These are phyloP conservation scores for Aphanomyces cochlioides DNA, from an alignment of 352 stramenopile species.

Conservation along the genomic window DNA sequence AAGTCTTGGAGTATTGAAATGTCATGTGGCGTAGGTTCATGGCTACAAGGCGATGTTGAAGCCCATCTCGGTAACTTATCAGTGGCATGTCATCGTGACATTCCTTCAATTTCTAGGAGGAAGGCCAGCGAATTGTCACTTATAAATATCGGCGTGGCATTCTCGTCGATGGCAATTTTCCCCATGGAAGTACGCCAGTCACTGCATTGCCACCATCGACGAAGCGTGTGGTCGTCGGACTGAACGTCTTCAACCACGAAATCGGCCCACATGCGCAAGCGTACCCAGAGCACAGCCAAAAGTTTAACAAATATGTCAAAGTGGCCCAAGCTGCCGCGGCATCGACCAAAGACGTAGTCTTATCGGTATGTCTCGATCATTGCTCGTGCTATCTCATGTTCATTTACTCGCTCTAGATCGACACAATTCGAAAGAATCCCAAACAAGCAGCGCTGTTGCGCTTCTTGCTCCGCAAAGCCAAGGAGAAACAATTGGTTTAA, in stretches of 20 bases:
- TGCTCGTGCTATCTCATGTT: neutral
- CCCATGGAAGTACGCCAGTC: constrained; percentile 64
- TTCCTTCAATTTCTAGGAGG: neutral
- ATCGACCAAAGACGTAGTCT: constrained; percentile 39
- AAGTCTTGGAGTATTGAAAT: constrained; percentile 1
- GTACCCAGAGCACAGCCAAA: constrained; percentile 61
- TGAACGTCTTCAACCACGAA: constrained; percentile 67
- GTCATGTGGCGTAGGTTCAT: constrained; percentile 9
- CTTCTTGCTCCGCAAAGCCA: constrained; percentile 52
- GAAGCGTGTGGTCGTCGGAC: constrained; percentile 69
- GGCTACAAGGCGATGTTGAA: constrained; percentile 20
- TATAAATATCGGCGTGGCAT: constrained; percentile 62
- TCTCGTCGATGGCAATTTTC: constrained; percentile 63
- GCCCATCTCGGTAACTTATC: constrained; percentile 4
- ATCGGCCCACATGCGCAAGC: constrained; percentile 56
- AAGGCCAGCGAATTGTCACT: constrained; percentile 29
- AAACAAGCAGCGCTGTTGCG: constrained; percentile 67
- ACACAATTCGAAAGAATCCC: constrained; percentile 49
- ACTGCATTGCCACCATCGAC: constrained; percentile 37
- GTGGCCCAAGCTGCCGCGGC: constrained; percentile 51
- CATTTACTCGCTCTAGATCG: constrained; percentile 41
- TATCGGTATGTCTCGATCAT: neutral
- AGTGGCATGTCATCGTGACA: neutral
- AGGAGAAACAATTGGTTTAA: constrained; percentile 47
- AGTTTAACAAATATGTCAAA: constrained; percentile 74